These are phyloP conservation scores for Cryptococcus hybrid DNA, from an alignment of 1,284 basidiomycete genomes.

Conservation along the genomic window DNA sequence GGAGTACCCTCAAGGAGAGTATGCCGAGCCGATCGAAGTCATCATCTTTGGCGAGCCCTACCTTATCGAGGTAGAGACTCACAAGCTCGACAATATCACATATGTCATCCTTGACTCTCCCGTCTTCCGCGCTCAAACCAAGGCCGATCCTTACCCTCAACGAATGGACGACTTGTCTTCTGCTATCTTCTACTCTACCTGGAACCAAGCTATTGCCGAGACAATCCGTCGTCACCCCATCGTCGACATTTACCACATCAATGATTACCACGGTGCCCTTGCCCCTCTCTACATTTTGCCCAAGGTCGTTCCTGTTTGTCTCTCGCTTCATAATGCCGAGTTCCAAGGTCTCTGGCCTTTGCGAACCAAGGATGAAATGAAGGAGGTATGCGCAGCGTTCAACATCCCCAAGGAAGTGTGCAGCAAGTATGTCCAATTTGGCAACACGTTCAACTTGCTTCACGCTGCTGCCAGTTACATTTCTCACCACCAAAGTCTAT, in stretches of 20 bases:
- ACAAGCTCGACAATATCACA: conserved; percentile 88
- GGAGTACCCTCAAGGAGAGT: conserved; percentile 85
- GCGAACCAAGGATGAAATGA: conserved; percentile 94
- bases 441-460: conserved; percentile 91
- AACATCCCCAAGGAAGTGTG: conserved; percentile 92
- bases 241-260: conserved; percentile 68
- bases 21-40: conserved; percentile 86
- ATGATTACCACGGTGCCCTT: conserved; percentile 87
- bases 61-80: conserved; percentile 89
- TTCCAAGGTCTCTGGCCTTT: conserved; percentile 95
- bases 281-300: conserved; percentile 86
- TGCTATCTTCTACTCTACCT: conserved; percentile 94
- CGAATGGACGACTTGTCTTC: conserved; percentile 94
- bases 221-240: conserved; percentile 77
- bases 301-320: conserved; percentile 79
- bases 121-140: conserved; percentile 91
- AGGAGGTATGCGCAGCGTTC: conserved; percentile 93
- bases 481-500: conserved; percentile 82
- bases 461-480: conserved; percentile 90
- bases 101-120: conserved; percentile 89
- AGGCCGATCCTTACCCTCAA: conserved; percentile 87
- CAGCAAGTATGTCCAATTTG: conserved; percentile 92
- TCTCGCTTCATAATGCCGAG: conserved; percentile 93
- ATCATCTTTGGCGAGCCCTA: conserved; percentile 93
- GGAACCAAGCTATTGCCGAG: conserved; percentile 92